A percentile compares a stretch with the other conserved stretches of the same genome.
Conservation (phyloP, 192 early-diverging fungal species). For the Gorgonomyces haynaldii region DNA sequence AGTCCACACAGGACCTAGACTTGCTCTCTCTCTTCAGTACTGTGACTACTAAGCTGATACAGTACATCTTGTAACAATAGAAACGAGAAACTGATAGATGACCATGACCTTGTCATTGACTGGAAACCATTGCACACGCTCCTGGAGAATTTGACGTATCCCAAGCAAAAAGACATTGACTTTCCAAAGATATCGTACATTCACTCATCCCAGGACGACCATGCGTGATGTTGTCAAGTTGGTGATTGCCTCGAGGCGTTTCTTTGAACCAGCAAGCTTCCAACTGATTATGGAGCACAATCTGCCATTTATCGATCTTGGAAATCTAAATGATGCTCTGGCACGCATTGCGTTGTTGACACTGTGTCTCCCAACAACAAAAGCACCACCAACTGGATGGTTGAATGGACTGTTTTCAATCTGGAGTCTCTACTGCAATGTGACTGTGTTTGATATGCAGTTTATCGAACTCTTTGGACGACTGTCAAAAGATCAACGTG, state of each 20-base stretch:
- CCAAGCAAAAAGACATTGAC: conserved; percentile 1
- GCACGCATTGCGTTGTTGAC: conserved; percentile 44
- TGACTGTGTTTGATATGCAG: conserved; percentile 49
- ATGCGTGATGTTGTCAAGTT: conserved; percentile 13
- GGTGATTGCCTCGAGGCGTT: conserved; percentile 25
- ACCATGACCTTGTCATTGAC: background rate
- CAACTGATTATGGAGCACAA: conserved; percentile 67
- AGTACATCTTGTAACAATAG: conserved; percentile 29
- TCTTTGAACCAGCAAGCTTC: conserved; percentile 55
- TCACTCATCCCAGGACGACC: conserved; percentile 1
- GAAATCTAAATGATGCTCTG: conserved; percentile 48
- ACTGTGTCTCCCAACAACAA: conserved; percentile 56
- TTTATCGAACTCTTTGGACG: conserved; percentile 61
- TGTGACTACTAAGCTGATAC: conserved; percentile 50
- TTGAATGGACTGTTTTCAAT: conserved; percentile 49
- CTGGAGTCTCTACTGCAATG: conserved; percentile 61
- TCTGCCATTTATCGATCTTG: conserved; percentile 56
- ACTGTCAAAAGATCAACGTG: conserved; percentile 39
- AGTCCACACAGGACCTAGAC: conserved; percentile 54
- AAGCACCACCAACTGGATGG: conserved; percentile 2
- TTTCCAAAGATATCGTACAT: too few species aligned
- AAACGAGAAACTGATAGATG: background rate
- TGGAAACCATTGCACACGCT: conserved; percentile 39
- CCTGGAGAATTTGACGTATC: background rate
- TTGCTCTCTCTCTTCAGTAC: conserved; percentile 52